These are phyloP conservation scores for Trametes cingulata DNA, from an alignment of 768 basidiomycete genomes.

Conservation along the genomic window DNA sequence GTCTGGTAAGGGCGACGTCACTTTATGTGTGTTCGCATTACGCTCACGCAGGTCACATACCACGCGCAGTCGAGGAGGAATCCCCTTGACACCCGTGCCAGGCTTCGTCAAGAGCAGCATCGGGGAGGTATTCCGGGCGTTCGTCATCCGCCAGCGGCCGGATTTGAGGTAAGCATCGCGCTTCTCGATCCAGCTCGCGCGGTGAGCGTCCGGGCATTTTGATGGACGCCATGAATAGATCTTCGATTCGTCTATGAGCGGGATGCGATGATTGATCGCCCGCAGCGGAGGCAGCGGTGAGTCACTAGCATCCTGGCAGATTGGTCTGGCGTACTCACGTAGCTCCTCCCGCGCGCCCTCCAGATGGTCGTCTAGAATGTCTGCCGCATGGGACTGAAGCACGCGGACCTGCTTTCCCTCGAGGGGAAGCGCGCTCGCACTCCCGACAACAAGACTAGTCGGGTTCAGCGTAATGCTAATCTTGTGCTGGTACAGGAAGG, in stretches of 20 bases:
- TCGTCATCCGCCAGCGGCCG: conserved; percentile 34
- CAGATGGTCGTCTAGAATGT: background rate
- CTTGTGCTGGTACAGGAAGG: conserved; percentile 26
- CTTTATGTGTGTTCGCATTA: conserved; percentile 30
- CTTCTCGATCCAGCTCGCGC: conserved; percentile 31
- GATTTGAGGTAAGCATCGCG: conserved; percentile 31
- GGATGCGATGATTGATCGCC: conserved; percentile 40
- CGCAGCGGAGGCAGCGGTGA: conserved; percentile 31
- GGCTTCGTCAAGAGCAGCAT: conserved; percentile 37
- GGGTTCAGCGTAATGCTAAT: conserved; percentile 18
- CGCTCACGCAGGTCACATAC: conserved; percentile 19
- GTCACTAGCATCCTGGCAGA: conserved; percentile 15
- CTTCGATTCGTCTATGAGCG: conserved; percentile 34
- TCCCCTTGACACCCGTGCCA: conserved; percentile 2
- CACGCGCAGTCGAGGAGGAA: conserved; percentile 10
- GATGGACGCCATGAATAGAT: conserved; percentile 38
- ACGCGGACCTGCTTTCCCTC: conserved; percentile 1
- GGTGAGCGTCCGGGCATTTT: conserved; percentile 37
- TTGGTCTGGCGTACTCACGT: conserved; percentile 17
- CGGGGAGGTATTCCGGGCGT: conserved; percentile 32
- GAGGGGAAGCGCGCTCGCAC: background rate
- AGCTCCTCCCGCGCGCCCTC: background rate
- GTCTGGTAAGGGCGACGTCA: conserved; percentile 30
- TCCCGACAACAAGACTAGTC: conserved; percentile 3
- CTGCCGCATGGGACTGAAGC: background rate